Conservation (phyloP, 2,329 filamentous ascomycete genomes). For the Fonsecaea multimorphosa region DNA sequence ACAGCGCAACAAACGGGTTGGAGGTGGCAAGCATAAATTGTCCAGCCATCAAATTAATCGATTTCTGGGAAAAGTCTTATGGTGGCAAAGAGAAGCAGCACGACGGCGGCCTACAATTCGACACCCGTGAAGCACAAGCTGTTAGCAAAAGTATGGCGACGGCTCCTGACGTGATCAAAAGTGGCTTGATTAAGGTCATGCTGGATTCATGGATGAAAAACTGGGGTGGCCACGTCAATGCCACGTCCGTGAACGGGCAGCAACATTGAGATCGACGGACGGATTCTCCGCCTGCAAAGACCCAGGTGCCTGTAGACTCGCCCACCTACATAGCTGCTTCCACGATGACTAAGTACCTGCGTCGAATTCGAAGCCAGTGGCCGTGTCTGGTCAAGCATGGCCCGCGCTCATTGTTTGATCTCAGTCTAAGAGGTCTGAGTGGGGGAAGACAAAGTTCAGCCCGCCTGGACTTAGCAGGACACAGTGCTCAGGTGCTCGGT, state of each 20-base stretch:
- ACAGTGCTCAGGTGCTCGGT: not conserved
- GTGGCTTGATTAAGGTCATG: slow-evolving; percentile 17
- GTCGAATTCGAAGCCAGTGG: not conserved
- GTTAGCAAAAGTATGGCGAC: slow-evolving; percentile 10
- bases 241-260: not conserved
- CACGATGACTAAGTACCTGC: not conserved
- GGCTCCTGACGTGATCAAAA: slow-evolving; percentile 8
- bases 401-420: not conserved
- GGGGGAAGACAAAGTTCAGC: not conserved
- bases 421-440: not conserved
- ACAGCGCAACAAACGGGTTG: slow-evolving; percentile 36
- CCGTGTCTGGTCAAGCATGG: not conserved
- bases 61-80: slow-evolving; percentile 53
- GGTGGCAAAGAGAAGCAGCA: slow-evolving; percentile 6
- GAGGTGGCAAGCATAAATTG: slow-evolving; percentile 42
- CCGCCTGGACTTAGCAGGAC: not conserved
- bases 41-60: slow-evolving; percentile 56
- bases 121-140: slow-evolving; percentile 5
- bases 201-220: slow-evolving; percentile 13
- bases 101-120: not conserved
- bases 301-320: not conserved
- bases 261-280: not conserved
- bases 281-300: not conserved
- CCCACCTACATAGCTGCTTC: not conserved
- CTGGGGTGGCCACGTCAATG: slow-evolving; percentile 1